A percentile compares a stretch with the other conserved stretches of the same genome.
phyloP scores from a whole-genome alignment of 2,329 filamentous ascomycete genomes.

The Simplicillium aogashimaense region DNA sequence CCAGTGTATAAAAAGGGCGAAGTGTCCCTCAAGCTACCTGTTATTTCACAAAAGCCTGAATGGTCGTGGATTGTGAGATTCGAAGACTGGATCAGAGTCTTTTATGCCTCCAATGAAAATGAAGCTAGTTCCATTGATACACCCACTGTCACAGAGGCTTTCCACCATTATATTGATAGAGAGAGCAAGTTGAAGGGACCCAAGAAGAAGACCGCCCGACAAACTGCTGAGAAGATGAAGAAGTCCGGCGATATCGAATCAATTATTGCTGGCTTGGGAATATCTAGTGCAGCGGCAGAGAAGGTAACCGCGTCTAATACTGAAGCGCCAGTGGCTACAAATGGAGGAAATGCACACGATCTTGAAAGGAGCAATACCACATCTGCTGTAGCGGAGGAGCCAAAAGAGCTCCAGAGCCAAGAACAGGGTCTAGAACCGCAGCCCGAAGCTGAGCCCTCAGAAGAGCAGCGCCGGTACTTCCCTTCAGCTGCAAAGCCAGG shows the following conservation, averaged over 20 bases:
- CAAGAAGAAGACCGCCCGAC: slow-evolving; percentile 20
- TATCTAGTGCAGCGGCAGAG: background rate
- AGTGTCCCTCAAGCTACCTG: slow-evolving; percentile 16
- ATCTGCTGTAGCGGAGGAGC: background rate
- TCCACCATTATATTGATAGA: slow-evolving; percentile 19
- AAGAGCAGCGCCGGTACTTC: slow-evolving; percentile 36
- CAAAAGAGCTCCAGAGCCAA: slow-evolving; percentile 5
- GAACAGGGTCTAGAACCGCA: slow-evolving; percentile 12
- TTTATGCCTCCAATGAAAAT: no score
- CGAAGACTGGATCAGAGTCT: slow-evolving; percentile 18
- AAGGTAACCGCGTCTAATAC: no score
- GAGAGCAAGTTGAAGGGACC: slow-evolving; percentile 16
- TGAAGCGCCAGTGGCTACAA: no score
- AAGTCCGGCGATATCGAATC: slow-evolving; percentile 13
- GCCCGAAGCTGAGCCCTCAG: slow-evolving; percentile 5
- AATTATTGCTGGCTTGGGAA: slow-evolving; percentile 1
- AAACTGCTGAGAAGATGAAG: slow-evolving; percentile 16
- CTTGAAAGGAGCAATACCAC: slow-evolving; percentile 3
- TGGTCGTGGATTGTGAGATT: slow-evolving; percentile 24
- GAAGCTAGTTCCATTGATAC: no score
- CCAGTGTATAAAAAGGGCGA: slow-evolving; percentile 12
- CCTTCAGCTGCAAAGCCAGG: slow-evolving; percentile 33
- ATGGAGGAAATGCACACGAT: background rate
- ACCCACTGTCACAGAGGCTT: slow-evolving; percentile 14
- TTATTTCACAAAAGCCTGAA: slow-evolving; percentile 14